Evolutionary conservation across 176 grass and related monocot genomes (phyloP), one percentile per base, ranked within the genome.

Genomic region (Coix lacrymajobi): DNA sequence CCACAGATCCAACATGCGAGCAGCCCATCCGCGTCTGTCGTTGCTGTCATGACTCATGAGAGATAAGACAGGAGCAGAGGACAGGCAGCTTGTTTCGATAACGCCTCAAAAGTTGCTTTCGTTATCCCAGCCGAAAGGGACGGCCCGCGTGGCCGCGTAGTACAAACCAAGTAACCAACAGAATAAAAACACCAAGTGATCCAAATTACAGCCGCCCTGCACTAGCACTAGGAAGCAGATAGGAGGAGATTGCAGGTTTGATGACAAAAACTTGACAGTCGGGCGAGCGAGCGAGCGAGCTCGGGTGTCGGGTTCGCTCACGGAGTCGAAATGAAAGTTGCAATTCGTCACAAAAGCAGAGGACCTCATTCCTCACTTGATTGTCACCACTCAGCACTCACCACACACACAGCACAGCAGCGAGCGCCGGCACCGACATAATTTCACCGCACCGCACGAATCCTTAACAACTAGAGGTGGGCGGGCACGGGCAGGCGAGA

Each of bases 51-150:
- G 32, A 16, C 63, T 83, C 75, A 77, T 16, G 32, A 16, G 48
- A 31, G 67, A 83, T 79, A 40, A 39, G 62, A 49, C 70, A 44
- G 25, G 52, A 39, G 22, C 67, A 26, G 19, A 60, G 20, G 73
- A 64, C 33, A 7, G 73, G 20, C 66, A 48, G 2, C 7, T 28
- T 58, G n/a, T 52, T 32, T 11, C 51, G 43, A 30, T 9, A 32
- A 25, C 39, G 38, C 79, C 66, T 67, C 46, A 86, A 24, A 49
- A 51, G 83, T 83, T 43, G 3, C 80, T 75, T 68, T 75, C 75
- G 24, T 87, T 87, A 90, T 83, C 88, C 67, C 69, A 29, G 22
- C 62, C 3, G 84, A 87, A 16, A 87, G 68, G 3, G 75, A 87
- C 80, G 17, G 49, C 19, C 11, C 5, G 61, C 39, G 15, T 3